phyloP scores from a whole-genome alignment of 805 yeast genomes.

The Saccharomycopsis fodiens region DNA sequence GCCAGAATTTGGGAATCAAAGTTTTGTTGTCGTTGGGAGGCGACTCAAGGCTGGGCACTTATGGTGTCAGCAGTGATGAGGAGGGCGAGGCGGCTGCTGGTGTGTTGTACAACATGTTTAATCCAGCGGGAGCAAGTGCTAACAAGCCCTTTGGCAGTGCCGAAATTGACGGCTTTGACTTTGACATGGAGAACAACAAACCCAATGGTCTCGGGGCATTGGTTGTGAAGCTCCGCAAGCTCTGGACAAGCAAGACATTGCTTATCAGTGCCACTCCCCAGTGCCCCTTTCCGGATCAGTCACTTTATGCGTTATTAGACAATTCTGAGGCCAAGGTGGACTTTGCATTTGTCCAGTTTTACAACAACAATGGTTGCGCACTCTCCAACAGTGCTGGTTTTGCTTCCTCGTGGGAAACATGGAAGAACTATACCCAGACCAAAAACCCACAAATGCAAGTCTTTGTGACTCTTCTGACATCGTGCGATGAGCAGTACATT shows the following conservation, averaged over 20 bases:
- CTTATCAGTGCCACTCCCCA: slow-evolving; percentile 75
- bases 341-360: slow-evolving; percentile 65
- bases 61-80: slow-evolving; percentile 77
- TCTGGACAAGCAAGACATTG: slow-evolving; percentile 40
- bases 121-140: slow-evolving; percentile 42
- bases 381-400: slow-evolving; percentile 32
- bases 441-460: slow-evolving; percentile 43
- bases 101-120: slow-evolving; percentile 55
- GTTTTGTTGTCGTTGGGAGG: slow-evolving; percentile 60
- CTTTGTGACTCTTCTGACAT: slow-evolving; percentile 55
- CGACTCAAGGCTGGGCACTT: slow-evolving; percentile 44
- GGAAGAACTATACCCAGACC: slow-evolving; percentile 40
- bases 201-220: slow-evolving; percentile 59
- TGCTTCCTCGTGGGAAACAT: slow-evolving; percentile 35
- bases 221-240: slow-evolving; percentile 39
- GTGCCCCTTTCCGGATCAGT: slow-evolving; percentile 63
- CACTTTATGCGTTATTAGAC: slow-evolving; percentile 39
- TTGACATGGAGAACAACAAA: slow-evolving; percentile 69
- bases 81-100: slow-evolving; percentile 63
- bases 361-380: slow-evolving; percentile 54
- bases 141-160: slow-evolving; percentile 38
- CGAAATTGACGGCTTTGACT: slow-evolving; percentile 84
- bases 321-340: slow-evolving; percentile 52
- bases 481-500: slow-evolving; percentile 51
- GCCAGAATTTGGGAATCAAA: slow-evolving; percentile 72